phyloP scores from a whole-genome alignment of 805 yeast genomes.

The Myxozyma geophila region DNA sequence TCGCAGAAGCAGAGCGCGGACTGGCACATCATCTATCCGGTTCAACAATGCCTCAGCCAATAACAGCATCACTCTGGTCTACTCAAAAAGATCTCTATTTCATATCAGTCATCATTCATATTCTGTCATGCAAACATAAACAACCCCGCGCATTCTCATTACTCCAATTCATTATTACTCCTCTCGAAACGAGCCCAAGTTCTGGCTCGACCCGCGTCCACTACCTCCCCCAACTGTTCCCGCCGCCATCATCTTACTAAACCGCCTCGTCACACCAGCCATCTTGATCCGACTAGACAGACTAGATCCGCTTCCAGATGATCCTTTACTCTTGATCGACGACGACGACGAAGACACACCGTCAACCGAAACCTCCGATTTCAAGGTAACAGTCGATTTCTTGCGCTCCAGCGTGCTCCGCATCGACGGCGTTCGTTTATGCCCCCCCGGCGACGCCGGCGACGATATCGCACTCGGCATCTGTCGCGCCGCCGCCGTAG shows the following conservation, averaged over 20 bases:
- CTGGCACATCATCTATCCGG: too few species aligned
- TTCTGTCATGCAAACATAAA: background rate
- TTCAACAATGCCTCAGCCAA: too few species aligned
- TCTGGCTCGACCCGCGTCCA: background rate
- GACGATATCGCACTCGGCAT: constrained; percentile 29
- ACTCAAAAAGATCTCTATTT: too few species aligned
- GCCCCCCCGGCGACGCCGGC: constrained; percentile 59
- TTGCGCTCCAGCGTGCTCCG: constrained; percentile 2
- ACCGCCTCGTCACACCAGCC: constrained; percentile 8
- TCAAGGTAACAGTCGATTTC: background rate
- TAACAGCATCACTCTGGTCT: too few species aligned
- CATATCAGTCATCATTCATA: too few species aligned
- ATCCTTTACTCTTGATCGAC: constrained; percentile 3
- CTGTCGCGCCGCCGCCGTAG: background rate
- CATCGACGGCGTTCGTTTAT: constrained; percentile 41
- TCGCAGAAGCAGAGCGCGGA: too few species aligned
- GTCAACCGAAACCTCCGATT: background rate
- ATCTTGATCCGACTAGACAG: constrained; percentile 4
- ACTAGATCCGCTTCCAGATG: constrained; percentile 6
- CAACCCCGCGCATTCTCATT: background rate
- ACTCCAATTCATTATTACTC: background rate
- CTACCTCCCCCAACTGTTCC: background rate
- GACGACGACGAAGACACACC: background rate
- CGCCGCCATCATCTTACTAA: constrained; percentile 7
- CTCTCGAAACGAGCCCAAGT: constrained; percentile 9